phyloP scores from a whole-genome alignment of 2,329 filamentous ascomycete genomes.

The Plenodomus lindquistii region DNA sequence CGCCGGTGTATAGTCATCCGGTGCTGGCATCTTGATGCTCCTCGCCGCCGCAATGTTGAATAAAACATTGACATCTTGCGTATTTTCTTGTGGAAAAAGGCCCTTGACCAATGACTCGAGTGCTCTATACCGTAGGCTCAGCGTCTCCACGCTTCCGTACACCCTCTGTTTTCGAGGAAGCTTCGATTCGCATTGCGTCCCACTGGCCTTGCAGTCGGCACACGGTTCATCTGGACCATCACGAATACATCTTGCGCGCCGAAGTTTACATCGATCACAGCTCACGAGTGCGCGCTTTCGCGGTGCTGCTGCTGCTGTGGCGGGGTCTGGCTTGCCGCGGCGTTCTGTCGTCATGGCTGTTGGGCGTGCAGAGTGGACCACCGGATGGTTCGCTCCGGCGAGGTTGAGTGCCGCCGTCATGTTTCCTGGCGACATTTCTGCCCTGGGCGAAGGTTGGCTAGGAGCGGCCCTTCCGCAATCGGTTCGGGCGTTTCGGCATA shows the following conservation, averaged over 20 bases:
- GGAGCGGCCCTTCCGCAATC: neutral
- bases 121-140: slow-evolving; percentile 50
- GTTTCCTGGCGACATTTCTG: neutral
- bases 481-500: neutral
- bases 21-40: slow-evolving; percentile 44
- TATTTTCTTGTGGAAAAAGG: slow-evolving; percentile 47
- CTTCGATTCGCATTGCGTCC: slow-evolving; percentile 49
- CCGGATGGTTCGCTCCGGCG: slow-evolving; percentile 2
- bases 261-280: slow-evolving; percentile 37
- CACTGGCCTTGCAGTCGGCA: slow-evolving; percentile 46
- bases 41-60: slow-evolving; percentile 47
- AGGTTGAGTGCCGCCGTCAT: neutral
- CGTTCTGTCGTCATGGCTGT: slow-evolving; percentile 15
- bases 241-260: slow-evolving; percentile 35
- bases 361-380: neutral
- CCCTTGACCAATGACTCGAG: slow-evolving; percentile 50
- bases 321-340: slow-evolving; percentile 19
- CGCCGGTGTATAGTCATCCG: slow-evolving; percentile 29
- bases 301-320: slow-evolving; percentile 5
- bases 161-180: slow-evolving; percentile 51
- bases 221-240: slow-evolving; percentile 38
- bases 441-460: neutral
- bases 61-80: slow-evolving; percentile 45
- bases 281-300: slow-evolving; percentile 36
- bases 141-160: slow-evolving; percentile 53